Evolutionary conservation across 768 basidiomycete species (phyloP), one percentile per base, ranked within the genome.

Genomic region (Cyclocybe aegerita): DNA sequence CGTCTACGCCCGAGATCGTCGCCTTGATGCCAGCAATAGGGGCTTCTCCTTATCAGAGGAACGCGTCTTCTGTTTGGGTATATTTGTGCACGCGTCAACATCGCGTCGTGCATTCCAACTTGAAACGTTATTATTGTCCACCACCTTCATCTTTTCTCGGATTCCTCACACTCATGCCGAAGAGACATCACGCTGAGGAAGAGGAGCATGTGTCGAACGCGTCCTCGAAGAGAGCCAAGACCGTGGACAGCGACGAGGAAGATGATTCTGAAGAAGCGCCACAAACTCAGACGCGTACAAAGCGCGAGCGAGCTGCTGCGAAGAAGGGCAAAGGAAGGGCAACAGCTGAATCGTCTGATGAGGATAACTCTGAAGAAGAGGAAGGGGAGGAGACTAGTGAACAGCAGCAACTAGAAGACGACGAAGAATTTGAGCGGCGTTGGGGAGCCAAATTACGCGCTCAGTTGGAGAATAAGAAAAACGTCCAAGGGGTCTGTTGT

Each of bases 401-500:
- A 4, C 64, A 70, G 6, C 70, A 68, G 7, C 73, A 72, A 8
- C 68, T 76, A 44, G 79, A 82, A 49, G 80, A 81, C n/a, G 86
- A 88, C 48, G 79, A 81, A 53, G 70, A 74, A 60, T 85, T 88
- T 50, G 88, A 90, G 54, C 75, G 79, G 50, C 74, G 81, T 42
- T 72, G 86, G 47, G 79, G 78, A 7, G 81, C 77, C 39, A 72
- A 69, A 34, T 74, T 88, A 43, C 80, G 81, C 9, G 77, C 73
- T 16, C 75, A 73, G 39, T 69, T 89, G 36, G 77, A 81, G 57
- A 73, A 71, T 58, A 65, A 72, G 63, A 56, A 75, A 57, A 67
- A 73, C 59, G 63, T 65, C 46, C 76, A 70, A 15, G 82, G 83
- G 9, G 81, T 80, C 58, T 48, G 78, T 67, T 23, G 35, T 46